These are phyloP conservation scores for Hibiscus syriacus DNA, from an alignment of 345 rosid genomes.

Conservation along the genomic window DNA sequence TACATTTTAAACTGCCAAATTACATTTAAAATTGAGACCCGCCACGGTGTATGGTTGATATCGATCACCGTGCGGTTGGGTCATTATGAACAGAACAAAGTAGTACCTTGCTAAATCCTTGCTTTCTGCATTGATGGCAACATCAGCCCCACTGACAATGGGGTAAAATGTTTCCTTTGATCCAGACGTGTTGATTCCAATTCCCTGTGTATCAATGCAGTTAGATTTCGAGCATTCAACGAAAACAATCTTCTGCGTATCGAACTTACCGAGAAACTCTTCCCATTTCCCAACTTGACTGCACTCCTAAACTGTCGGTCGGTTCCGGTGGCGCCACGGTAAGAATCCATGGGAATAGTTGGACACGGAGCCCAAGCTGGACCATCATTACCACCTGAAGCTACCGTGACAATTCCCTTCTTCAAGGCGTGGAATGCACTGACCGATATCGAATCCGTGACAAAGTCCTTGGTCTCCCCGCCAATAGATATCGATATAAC, in stretches of 20 bases:
- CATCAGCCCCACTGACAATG: constrained; percentile 69
- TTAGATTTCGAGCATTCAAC: background rate
- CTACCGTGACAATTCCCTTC: constrained; percentile 72
- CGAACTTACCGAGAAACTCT: constrained; percentile 37
- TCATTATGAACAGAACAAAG: no score
- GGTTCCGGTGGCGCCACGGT: constrained; percentile 88
- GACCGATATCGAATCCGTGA: constrained; percentile 44
- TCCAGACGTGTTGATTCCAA: constrained; percentile 52
- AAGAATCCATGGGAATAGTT: constrained; percentile 82
- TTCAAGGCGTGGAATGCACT: constrained; percentile 81
- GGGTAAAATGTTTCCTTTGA: constrained; percentile 53
- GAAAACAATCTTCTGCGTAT: background rate
- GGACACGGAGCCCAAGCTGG: constrained; percentile 40
- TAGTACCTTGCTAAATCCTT: constrained; percentile 39
- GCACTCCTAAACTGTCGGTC: constrained; percentile 64
- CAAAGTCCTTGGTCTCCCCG: constrained; percentile 30
- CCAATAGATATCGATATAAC: constrained; percentile 73
- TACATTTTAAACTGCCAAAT: no score
- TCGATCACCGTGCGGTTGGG: no score
- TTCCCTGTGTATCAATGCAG: constrained; percentile 34
- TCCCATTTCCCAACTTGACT: constrained; percentile 60
- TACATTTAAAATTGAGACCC: no score
- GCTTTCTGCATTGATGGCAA: constrained; percentile 27
- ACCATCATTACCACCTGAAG: constrained; percentile 82
- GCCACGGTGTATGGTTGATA: no score